phyloP scores from a whole-genome alignment of 2,329 filamentous ascomycete species.

The Harringtonia aguacate region DNA sequence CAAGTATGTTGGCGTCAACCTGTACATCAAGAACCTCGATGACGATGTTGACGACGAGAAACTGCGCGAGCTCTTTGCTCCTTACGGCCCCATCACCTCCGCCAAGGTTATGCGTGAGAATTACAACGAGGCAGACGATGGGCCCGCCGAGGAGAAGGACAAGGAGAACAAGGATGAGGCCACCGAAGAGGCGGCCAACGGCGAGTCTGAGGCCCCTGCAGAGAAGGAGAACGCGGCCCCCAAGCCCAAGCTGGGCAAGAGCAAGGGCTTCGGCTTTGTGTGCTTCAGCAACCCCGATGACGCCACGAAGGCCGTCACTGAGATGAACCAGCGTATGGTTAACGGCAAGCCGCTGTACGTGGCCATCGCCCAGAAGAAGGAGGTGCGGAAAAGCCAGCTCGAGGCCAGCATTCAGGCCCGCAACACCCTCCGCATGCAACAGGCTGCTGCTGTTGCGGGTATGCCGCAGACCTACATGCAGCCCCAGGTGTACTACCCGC shows the following conservation, averaged over 20 bases:
- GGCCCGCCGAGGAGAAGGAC: conserved; percentile 47
- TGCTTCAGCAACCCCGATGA: conserved; percentile 99
- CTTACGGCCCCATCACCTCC: conserved; percentile 92
- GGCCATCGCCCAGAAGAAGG: conserved; percentile 96
- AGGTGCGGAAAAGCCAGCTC: conserved; percentile 97
- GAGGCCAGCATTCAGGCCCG: conserved; percentile 98
- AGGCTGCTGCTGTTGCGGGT: conserved; percentile 81
- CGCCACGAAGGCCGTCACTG: conserved; percentile 95
- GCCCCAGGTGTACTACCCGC: conserved; percentile 84
- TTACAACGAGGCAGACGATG: conserved; percentile 42
- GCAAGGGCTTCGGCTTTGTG: conserved; percentile 99
- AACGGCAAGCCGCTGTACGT: conserved; percentile 96
- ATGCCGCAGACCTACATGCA: conserved; percentile 85
- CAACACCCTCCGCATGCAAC: conserved; percentile 97
- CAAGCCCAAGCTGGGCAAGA: conserved; percentile 80
- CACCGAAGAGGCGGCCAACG: conserved; percentile 66
- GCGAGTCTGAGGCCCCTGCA: conserved; percentile 55
- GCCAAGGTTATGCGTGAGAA: conserved; percentile 98
- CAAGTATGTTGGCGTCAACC: conserved; percentile 99
- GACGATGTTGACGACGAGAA: conserved; percentile 98
- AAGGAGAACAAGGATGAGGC: conserved; percentile 34
- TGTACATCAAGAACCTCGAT: conserved; percentile 98
- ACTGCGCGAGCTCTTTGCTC: conserved; percentile 83
- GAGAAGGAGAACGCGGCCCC: conserved; percentile 43
- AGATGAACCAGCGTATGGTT: conserved; percentile 99